Evolutionary conservation across 2,329 filamentous ascomycete species (phyloP), one percentile per base, ranked within the genome.

Genomic region (Daldinia sp.): DNA sequence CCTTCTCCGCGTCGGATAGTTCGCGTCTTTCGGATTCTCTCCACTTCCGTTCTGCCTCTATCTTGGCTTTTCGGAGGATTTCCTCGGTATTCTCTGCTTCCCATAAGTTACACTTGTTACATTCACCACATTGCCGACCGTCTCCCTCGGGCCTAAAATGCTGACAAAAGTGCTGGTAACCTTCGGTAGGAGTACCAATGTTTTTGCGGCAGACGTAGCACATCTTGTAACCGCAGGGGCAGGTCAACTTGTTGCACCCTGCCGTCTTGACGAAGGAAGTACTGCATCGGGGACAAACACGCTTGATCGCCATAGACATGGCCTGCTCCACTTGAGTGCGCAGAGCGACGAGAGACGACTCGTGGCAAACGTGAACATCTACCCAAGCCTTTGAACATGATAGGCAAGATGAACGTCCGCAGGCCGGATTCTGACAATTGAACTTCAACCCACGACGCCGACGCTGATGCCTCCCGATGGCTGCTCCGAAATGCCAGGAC

Each of bases 211-310:
- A 99, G 47, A 98, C 87, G 74, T 99, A 99, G 77, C 95, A 99
- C 94, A 98, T 98, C 70, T 91, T 90, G 79, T 98, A 98, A 7
- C 95, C 95, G 77, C 95, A 99, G 13, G 93, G 89, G 75, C 95
- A 98, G 4, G 93, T 94, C 37, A 99, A 84, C 79, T 98, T 98
- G 82, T 99, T 99, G 84, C 95, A 99, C 72, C 95, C 95, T 23
- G 90, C 89, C 5, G 88, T 90, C 77, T 98, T 98, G 78, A 99
- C 92, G 75, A 98, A 98, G 13, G 90, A 92, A 8, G 94, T 92
- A 70, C 92, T 90, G 81, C 95, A 99, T 48, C 90, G 87, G 7
- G 95, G 95, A 75, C 95, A 99, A 8, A 95, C 94, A 51, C 95
- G 91, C 79, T 98, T 99, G 75, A 98, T 88, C 21, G 94, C 94